Conservation (phyloP, 495 filamentous ascomycete species). For the Lasiosphaeria hispida region DNA sequence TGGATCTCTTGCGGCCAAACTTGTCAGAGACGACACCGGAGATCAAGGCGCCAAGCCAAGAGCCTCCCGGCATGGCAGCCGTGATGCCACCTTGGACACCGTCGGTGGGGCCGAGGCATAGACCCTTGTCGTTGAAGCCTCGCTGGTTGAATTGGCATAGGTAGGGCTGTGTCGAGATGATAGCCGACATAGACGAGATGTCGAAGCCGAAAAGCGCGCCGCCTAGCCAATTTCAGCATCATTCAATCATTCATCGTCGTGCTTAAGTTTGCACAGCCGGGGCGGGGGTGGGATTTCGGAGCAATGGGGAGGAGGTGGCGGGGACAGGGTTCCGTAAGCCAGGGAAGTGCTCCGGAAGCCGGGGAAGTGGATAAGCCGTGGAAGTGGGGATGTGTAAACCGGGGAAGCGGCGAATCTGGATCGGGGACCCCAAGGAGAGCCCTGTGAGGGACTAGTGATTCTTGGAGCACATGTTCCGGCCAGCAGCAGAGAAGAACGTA, state of each 20-base stretch:
- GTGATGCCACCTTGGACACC: slow-evolving; percentile 59
- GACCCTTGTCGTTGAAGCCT: slow-evolving; percentile 33
- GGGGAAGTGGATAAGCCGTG: no score
- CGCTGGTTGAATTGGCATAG: slow-evolving; percentile 63
- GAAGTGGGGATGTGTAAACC: no score
- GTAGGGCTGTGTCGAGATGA: slow-evolving; percentile 61
- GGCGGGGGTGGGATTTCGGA: not conserved
- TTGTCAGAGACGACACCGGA: slow-evolving; percentile 67
- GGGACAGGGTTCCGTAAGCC: no score
- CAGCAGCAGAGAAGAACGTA: slow-evolving; percentile 21
- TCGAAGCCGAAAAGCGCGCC: slow-evolving; percentile 82
- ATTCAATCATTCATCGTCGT: not conserved
- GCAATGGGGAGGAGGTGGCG: no score
- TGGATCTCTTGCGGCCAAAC: slow-evolving; percentile 64
- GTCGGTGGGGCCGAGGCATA: slow-evolving; percentile 49
- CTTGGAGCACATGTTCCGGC: no score
- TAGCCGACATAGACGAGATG: slow-evolving; percentile 79
- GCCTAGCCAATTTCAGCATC: slow-evolving; percentile 43
- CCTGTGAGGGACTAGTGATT: no score
- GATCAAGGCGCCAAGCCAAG: slow-evolving; percentile 67
- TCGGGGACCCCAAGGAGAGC: no score
- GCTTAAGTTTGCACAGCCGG: not conserved
- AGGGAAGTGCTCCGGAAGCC: no score
- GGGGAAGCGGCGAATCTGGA: no score
- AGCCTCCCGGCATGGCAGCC: slow-evolving; percentile 71